Base-by-base conservation (phyloP, 768 basidiomycete species). In the Boletus barrowsii region DNA sequence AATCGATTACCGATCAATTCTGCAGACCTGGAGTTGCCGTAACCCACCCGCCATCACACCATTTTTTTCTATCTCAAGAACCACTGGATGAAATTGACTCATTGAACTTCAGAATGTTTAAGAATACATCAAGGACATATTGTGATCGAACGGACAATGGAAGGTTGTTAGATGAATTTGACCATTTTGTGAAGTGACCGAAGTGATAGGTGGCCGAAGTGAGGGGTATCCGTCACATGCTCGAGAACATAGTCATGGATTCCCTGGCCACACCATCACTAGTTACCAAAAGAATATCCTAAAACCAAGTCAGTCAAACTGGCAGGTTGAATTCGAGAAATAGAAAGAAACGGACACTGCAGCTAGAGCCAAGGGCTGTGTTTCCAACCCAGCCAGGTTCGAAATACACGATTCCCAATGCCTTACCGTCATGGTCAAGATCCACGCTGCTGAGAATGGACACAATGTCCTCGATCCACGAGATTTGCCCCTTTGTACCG, bases 301-400 rank as follows among this genome's bases (percentile, higher is more conserved):
- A 49, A 6, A 42, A 6, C 17, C 13, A 30, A 32, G 8, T 18
- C 3, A 15, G 32, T 60, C 20, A 49, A 36, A 14, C n/a, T 1
- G 32, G 3, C 15, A 18, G 20, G 37, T 13, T 35, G 13, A 35
- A 14, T 32, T 8, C 2, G 14, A 22, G 17, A 14, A 17, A 58
- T 24, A 6, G 20, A 37, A 42, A 42, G 17, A 14, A n/a, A 62
- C 60, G 10, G 20, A 54, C 60, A n/a, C 39, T 5, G 13, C 61
- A 62, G 13, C 9, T 4, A 36, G 61, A 63, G 24, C 7, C 42
- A 15, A 59, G 8, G 15, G 14, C 22, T 1, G 53, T 10, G 15
- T 62, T 63, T 4, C 39, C 33, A 14, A 39, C 5, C 51, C 60
- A 61, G 14, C 39, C 44, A 10, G 55, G 51, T n/a, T 61, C 61